A percentile compares a stretch with the other conserved stretches of the same genome.
Evolutionary conservation across 768 basidiomycete species (phyloP).

Genomic region (Dacryopinax spathularia): DNA sequence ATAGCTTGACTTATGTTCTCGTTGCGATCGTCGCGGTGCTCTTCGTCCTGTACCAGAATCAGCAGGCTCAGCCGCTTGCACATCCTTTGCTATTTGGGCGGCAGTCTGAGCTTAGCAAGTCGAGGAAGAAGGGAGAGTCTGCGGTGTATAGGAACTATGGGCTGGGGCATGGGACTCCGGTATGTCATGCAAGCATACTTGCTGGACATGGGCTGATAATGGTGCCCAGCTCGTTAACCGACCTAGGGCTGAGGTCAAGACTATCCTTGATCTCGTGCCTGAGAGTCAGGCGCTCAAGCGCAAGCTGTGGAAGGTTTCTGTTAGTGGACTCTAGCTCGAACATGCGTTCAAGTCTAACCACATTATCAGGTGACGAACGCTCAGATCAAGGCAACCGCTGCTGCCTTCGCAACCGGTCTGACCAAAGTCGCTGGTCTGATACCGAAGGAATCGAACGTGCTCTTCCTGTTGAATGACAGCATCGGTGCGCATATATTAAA

Average conservation of each 20-base stretch:
- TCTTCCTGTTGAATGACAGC: conserved; percentile 66
- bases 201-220: not conserved
- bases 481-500: conserved; percentile 37
- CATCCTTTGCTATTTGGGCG: conserved; percentile 88
- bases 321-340: too few relatives aligned
- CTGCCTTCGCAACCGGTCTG: conserved; percentile 60
- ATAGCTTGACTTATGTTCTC: not conserved
- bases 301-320: conserved; percentile 69
- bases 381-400: conserved; percentile 52
- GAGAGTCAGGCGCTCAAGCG: conserved; percentile 51
- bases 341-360: not conserved
- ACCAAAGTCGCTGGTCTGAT: conserved; percentile 40
- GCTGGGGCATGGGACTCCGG: conserved; percentile 48
- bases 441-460: conserved; percentile 47
- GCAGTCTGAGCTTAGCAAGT: conserved; percentile 77
- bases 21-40: conserved; percentile 17
- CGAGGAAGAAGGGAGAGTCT: conserved; percentile 67
- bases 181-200: conserved; percentile 11
- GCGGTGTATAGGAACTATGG: conserved; percentile 85
- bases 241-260: conserved; percentile 56
- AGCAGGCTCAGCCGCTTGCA: conserved; percentile 70
- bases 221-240: conserved; percentile 49
- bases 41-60: conserved; percentile 61
- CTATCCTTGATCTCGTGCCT: conserved; percentile 51
- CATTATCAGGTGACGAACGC: conserved; percentile 52